Base-by-base conservation (phyloP, 1,284 basidiomycete species). In the Hymenochaete sp. region DNA sequence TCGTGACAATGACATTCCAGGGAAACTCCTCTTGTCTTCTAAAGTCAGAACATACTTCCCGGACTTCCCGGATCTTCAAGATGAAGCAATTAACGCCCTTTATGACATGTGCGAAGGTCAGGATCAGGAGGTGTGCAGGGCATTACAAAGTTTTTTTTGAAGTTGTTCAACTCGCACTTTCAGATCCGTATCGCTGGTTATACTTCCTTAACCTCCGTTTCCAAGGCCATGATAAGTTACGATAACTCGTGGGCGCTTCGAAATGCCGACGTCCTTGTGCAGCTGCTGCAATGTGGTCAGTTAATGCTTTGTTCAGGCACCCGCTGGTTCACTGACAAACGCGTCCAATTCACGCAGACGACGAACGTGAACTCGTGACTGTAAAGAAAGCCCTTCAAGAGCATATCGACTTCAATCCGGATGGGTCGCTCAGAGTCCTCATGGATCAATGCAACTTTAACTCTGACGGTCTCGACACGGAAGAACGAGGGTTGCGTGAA, bases 81-180 rank as follows among this genome's bases (percentile, higher is more conserved):
- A 85, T 54, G 73, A 73, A 22, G 78, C 78, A 4, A 81, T 84
- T 55, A 79, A 84, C 53, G 76, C 79, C 16, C 27, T 84, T 18
- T 85, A 84, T 54, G 81, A 84, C 60, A 62, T 85, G 1, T 84
- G 81, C 56, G 81, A 84, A 59, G 82, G 85, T 62, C 71, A 72
- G 70, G 40, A 56, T 69, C n/a, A 64, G 65, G 54, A 80, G 79
- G 55, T 51, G 65, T 26, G 21, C 42, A 38, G n/a, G n/a, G n/a
- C 42, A 22, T 21, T 26, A 32, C 38, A 46, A 4, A 18, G 32
- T 24, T 44, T 37, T 10, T 29, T 26, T 21, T n/a, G 18, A 45
- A 19, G 16, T 48, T 6, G 21, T 5, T 52, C 47, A 58, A 14
- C 29, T 47, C 14, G 22, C n/a, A 6, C 24, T 28, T 9, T n/a